These are phyloP conservation scores for Amesomyces nigricolor DNA, from an alignment of 2,329 filamentous ascomycete species.

Conservation along the genomic window DNA sequence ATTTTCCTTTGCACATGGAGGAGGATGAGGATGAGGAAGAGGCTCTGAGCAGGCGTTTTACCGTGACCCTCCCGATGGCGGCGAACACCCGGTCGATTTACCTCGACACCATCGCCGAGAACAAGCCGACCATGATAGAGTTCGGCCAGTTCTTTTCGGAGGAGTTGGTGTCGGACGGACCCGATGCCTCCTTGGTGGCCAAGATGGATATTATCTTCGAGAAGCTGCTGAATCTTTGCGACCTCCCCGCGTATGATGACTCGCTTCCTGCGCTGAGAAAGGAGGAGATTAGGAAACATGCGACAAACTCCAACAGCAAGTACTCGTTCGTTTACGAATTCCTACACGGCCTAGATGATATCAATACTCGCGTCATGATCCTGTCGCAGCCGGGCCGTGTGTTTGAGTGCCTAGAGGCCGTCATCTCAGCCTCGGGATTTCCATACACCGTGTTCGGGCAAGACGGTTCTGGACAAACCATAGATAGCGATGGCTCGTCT, in stretches of 20 bases:
- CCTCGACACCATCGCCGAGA: slow-evolving; percentile 42
- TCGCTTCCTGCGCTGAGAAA: slow-evolving; percentile 40
- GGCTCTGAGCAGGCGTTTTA: slow-evolving; percentile 32
- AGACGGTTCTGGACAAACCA: slow-evolving; percentile 6
- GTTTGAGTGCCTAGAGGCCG: slow-evolving; percentile 46
- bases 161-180: slow-evolving; percentile 34
- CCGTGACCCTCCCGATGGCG: slow-evolving; percentile 53
- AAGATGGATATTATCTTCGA: slow-evolving; percentile 49
- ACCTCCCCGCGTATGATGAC: slow-evolving; percentile 49
- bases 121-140: slow-evolving; percentile 39
- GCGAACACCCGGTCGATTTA: slow-evolving; percentile 49
- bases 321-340: slow-evolving; percentile 55
- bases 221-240: slow-evolving; percentile 49
- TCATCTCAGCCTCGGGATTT: slow-evolving; percentile 40
- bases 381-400: slow-evolving; percentile 46
- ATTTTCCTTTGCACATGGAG: not conserved
- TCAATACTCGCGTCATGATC: slow-evolving; percentile 47
- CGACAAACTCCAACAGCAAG: slow-evolving; percentile 53
- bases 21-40: slow-evolving; percentile 15
- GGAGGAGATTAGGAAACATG: slow-evolving; percentile 45
- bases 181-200: slow-evolving; percentile 36
- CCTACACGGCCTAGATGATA: slow-evolving; percentile 39
- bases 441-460: slow-evolving; percentile 28
- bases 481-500: slow-evolving; percentile 25
- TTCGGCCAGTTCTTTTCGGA: slow-evolving; percentile 41